Base-by-base conservation (phyloP, 1,284 basidiomycete species). In the Fistulinella cinereoalba region DNA sequence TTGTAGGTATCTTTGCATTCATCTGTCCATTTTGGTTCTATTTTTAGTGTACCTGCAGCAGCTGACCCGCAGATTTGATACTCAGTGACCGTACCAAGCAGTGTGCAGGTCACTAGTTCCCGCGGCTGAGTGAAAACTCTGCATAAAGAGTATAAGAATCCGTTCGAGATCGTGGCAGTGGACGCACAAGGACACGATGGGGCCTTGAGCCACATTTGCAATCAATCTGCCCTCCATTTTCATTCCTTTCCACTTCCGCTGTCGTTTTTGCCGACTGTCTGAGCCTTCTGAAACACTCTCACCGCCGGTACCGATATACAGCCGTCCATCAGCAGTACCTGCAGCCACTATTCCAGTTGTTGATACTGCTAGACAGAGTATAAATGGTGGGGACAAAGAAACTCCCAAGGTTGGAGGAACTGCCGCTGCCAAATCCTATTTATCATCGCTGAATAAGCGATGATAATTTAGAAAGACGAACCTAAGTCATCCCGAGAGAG, bases 171-270 rank as follows among this genome's bases (percentile, higher is more conserved):
- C 3, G 8, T 37, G 31, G 24, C 13, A 40, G 41, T 40, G 25
- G 31, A 65, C 80, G 47, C 58, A 88, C 87, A 83, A 53, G 11
- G 77, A 77, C 44, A 86, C 83, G 21, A 90, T 67, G 16, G 87
- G 85, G 2, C 86, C 87, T 49, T 85, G 78, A 1, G 81, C 83
- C 16, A 81, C 69, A 48, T 81, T 77, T 34, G 69, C 51, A 24
- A 74, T 61, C 32, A 73, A 44, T n/a, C 73, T 73, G 32, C 71
- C 70, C 1, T 76, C 71, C 29, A 65, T 64, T 46, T 71, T 71
- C 21, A 90, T 66, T 2, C 88, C 88, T 50, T 80, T 77, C 88
- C 88, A 91, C 58, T 80, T 88, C 45, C 78, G 74, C 18, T 70
- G 71, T 52, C 76, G 75, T 58, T 80, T 85, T 57, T 76, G 78